Base-by-base conservation (phyloP, 352 stramenopile genomes). In the Phytophthora foliorum region DNA sequence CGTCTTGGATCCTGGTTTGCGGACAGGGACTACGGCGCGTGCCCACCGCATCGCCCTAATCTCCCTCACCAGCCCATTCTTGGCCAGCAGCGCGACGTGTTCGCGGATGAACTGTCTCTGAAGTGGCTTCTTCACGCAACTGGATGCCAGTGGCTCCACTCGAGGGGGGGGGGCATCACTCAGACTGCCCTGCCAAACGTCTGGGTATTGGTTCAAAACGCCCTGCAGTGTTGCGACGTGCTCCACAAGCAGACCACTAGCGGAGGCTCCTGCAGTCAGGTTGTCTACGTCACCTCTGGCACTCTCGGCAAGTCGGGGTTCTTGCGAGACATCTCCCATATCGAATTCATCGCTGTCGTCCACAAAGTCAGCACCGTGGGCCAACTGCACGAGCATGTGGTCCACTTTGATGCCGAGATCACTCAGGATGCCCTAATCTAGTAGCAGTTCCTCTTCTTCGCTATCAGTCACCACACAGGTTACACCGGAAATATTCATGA, bases 351-450 rank as follows among this genome's bases (percentile, higher is more conserved):
- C 48, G 29, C 27, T 55, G 25, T 55, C 29, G 39, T 44, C 48
- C 27, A 25, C 48, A 19, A 55, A 55, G 16, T 42, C 48, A 29
- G 48, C 13, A 29, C 48, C 29, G 13, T 55, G 27, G 2, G 57
- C 57, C n/a, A 65, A 24, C 36, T 65, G 42, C 16, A 22, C 32
- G 19, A 65, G 36, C 45, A 65, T 57, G 11, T 45, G 25, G 7
- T 65, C 57, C 31, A 65, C 38, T 16, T 65, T 45, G 21, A 65
- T 65, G 31, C 57, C 46, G 3, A 2, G 32, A 16, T 52, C 32
- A 17, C 34, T 50, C 22, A 65, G 24, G 3, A 45, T 51, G 13
- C 17, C 34, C 24, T 53, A 46, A n/a, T 34, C 44, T 5, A 56
- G 36, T 17, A 65, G 24, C 6, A 65, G 38, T 22, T 45, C 29